Evolutionary conservation across 1,284 basidiomycete species (phyloP), one percentile per base, ranked within the genome.

Genomic region (Coniferiporia sulphurascens): DNA sequence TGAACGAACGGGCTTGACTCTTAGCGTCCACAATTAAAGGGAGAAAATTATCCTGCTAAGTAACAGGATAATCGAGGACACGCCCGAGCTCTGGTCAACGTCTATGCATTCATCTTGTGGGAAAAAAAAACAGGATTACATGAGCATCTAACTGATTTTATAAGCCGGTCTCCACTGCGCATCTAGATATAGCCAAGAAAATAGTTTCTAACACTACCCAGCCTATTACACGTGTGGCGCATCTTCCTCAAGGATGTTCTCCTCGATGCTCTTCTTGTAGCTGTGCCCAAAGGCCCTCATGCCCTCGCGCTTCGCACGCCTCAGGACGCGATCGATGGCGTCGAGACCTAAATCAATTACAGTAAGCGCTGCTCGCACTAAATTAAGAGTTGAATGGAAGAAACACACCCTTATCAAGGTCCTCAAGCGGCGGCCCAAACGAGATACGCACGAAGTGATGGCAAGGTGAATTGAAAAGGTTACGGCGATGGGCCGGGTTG

Each of bases 381-480:
- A 27, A 27, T 27, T 46, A 22, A 35, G 13, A 53, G n/a, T 58
- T 32, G 5, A 45, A 52, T 4, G 52, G 52, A 22, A 27, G 27
- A n/a, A 45, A 68, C 77, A 52, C 56, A 81, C 91, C 92, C 75
- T 80, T 87, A 66, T 96, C 89, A 52, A 97, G 81, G 67, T 89
- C 87, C 58, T 85, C 83, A 53, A 95, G 67, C 22, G 89, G 87
- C 1, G 95, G 95, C 0, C 95, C 95, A 70, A 95, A 98, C 15
- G 88, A 89, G 59, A 95, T 73, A 22, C 93, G 83, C 32, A 95
- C 86, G 66, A 90, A 96, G 70, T 91, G 87, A 73, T 94, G 91
- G 75, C 93, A 95, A 15, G 95, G 93, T 4, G 91, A 95, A 68
- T 89, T 85, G 76, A 96, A 91, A 59, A 98, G 78, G 73, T 97